Percentiles rank a stretch among this genome's conserved stretches.
phyloP scores from a whole-genome alignment of 352 stramenopile genomes.

The Aphanomyces astaci region DNA sequence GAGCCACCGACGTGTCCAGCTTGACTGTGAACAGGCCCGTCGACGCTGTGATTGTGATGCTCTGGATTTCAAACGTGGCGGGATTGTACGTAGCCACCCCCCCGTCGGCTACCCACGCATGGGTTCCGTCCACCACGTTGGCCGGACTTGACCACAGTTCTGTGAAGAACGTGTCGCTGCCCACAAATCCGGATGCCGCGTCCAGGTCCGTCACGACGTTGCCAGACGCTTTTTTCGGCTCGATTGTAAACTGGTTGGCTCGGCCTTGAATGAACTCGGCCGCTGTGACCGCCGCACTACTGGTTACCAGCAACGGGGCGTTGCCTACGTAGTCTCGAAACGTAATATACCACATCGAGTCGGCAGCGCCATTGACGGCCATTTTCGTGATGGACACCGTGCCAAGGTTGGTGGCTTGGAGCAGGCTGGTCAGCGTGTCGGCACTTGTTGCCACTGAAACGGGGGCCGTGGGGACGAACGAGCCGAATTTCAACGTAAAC shows the following conservation, averaged over 20 bases:
- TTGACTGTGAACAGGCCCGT: conserved; percentile 58
- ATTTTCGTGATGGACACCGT: conserved; percentile 53
- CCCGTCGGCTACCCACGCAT: conserved; percentile 86
- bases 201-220: conserved; percentile 83
- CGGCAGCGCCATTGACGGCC: conserved; percentile 33
- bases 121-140: conserved; percentile 78
- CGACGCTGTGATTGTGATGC: conserved; percentile 56
- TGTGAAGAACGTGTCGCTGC: conserved; percentile 92
- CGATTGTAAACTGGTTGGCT: conserved; percentile 93
- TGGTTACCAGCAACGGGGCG: conserved; percentile 49
- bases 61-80: conserved; percentile 86
- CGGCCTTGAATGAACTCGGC: conserved; percentile 90
- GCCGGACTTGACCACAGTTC: conserved; percentile 87
- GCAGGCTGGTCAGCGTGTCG: conserved; percentile 34
- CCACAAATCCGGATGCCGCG: conserved; percentile 72
- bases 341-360: conserved; percentile 75
- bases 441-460: conserved; percentile 42
- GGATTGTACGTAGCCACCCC: conserved; percentile 88
- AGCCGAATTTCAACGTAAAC: conserved; percentile 48
- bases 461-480: conserved; percentile 29
- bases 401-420: conserved; percentile 29
- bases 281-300: conserved; percentile 43
- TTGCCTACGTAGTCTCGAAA: conserved; percentile 83
- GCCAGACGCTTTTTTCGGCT: conserved; percentile 89
- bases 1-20: conserved; percentile 60